Evolutionary conservation across 345 rosid species (phyloP).

Genomic region (Gossypium longicalyx): DNA sequence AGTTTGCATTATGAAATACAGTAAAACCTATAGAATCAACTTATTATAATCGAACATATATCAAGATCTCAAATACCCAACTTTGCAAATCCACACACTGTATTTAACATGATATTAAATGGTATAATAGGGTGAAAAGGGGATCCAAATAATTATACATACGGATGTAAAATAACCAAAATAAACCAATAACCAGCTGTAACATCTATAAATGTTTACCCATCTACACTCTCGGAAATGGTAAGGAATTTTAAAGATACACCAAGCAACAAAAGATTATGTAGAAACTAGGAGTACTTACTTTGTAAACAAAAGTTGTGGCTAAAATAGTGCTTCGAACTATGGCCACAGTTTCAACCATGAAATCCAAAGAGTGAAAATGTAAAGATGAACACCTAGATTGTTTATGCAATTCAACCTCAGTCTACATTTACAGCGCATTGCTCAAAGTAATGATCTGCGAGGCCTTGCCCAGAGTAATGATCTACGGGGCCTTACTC

Average conservation of each 20-base stretch:
- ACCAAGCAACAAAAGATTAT: constrained; percentile 2
- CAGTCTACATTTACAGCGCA: no score
- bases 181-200: background rate
- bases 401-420: no score
- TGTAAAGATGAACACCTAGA: no score
- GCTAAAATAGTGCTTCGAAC: no score
- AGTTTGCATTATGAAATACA: background rate
- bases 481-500: no score
- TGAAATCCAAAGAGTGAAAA: no score
- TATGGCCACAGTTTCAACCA: no score
- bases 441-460: no score
- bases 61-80: background rate
- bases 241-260: constrained; percentile 13
- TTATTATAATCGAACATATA: background rate
- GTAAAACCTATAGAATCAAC: background rate
- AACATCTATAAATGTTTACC: constrained; percentile 23
- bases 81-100: background rate
- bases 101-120: background rate
- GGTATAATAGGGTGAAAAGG: background rate
- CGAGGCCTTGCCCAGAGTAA: no score
- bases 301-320: no score
- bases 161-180: background rate
- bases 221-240: background rate
- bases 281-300: no score
- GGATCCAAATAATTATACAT: background rate